Percentiles rank a stretch among this genome's conserved stretches.
Evolutionary conservation across 2,329 filamentous ascomycete genomes (phyloP).

Genomic region (Exophiala bonariae): DNA sequence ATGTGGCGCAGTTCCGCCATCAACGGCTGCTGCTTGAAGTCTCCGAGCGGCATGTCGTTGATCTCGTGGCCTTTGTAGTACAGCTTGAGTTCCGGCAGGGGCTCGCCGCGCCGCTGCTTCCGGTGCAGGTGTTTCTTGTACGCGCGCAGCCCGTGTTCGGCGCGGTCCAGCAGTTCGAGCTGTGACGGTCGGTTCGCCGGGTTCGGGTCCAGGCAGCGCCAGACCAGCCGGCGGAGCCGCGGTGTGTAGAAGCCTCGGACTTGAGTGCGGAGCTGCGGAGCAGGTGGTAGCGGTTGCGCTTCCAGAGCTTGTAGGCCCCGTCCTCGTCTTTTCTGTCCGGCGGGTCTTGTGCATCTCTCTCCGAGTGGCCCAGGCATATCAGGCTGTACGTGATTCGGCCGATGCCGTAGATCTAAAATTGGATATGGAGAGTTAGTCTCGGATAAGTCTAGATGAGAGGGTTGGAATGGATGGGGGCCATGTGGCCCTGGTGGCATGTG

Average conservation of each 20-base stretch:
- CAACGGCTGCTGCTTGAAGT: conserved; percentile 6
- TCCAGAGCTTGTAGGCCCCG: no score
- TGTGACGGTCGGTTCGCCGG: conserved; percentile 18
- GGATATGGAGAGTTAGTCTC: no score
- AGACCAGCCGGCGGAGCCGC: conserved; percentile 13
- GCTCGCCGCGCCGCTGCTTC: neutral
- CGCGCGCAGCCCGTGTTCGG: conserved; percentile 7
- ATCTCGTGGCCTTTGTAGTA: conserved; percentile 23
- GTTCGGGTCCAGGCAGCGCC: conserved; percentile 18
- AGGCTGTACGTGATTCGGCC: neutral
- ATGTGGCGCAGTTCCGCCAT: conserved; percentile 1
- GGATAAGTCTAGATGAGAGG: no score
- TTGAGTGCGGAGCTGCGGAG: conserved; percentile 10
- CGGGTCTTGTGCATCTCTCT: neutral
- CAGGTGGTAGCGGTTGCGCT: conserved; percentile 21
- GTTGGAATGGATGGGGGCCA: no score
- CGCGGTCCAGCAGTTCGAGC: conserved; percentile 15
- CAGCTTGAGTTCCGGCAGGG: conserved; percentile 6
- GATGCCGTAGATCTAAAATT: conserved; percentile 1
- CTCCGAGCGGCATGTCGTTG: conserved; percentile 18
- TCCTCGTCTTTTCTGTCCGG: neutral
- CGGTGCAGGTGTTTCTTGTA: neutral
- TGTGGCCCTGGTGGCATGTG: no score
- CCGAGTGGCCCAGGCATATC: neutral
- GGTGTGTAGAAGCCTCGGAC: conserved; percentile 13